Evolutionary conservation across 2,329 filamentous ascomycete species (phyloP), one percentile per base, ranked within the genome.

Genomic region (Aschersonia sp.): DNA sequence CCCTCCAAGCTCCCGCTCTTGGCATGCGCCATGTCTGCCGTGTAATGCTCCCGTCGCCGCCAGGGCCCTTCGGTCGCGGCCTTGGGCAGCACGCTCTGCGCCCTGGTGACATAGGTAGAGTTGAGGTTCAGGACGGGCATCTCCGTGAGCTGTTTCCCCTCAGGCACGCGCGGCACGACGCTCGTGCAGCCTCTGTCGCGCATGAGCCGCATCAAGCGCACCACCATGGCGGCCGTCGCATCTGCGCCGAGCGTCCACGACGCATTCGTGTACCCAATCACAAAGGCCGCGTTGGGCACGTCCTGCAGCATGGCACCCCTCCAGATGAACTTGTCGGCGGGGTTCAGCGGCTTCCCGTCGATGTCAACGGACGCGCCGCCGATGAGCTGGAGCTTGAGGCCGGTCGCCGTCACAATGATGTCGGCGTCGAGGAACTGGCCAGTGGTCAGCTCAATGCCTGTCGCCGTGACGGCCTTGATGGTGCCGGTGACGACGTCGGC

Each of bases 231-330:
- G 0, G 68, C 68, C 2, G 71, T 72, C 0, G 67, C 68, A 49
- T 84, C 79, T 0, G 73, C 71, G 2, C 76, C 77, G 0, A 81
- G 65, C 0, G 79, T 83, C 79, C 80, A 84, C 0, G 73, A 71
- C 0, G 71, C 71, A 42, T 78, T 72, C 31, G 70, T 69, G 59
- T 82, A 85, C 4, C 81, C 80, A 7, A 79, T 65, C 12, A 77
- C 67, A 55, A 77, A 69, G 22, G 71, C 62, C 6, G 76, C 49
- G 56, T 84, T 84, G 1, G 80, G 81, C 2, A 83, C 61, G 45
- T 74, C 75, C 52, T 80, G 68, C 1, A 84, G 58, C 79, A 84
- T 81, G 42, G 68, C 62, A 5, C 70, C 65, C 54, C 75, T 75
- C 79, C 79, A 83, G 1, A 73, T 58, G 54, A 70, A 75, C 46